Evolutionary conservation across 1,284 basidiomycete genomes (phyloP).

Genomic region (Takashimella koratensis): DNA sequence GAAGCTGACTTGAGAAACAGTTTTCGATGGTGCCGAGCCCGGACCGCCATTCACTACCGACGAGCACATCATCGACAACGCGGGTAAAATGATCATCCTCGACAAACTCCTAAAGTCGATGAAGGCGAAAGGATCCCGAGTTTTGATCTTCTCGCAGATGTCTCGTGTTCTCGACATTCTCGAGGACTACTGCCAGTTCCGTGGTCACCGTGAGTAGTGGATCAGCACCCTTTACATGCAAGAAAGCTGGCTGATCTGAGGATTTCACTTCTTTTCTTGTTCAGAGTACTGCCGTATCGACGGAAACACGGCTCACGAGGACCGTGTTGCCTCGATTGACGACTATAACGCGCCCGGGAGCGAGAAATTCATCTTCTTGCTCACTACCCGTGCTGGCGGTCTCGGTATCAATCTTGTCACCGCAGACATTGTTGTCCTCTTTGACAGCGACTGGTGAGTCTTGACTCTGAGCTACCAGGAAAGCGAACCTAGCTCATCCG

Average conservation of each 20-base stretch:
- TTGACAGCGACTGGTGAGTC: conserved; percentile 90
- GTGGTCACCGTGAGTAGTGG: conserved; percentile 68
- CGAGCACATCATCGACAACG: conserved; percentile 91
- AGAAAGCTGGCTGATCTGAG: too few species aligned
- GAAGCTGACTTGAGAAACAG: conserved; percentile 6
- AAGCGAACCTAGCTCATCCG: background rate
- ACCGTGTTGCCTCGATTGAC: conserved; percentile 92
- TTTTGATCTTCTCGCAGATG: conserved; percentile 99
- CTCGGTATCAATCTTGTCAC: conserved; percentile 95
- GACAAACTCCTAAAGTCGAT: conserved; percentile 86
- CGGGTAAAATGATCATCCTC: conserved; percentile 95
- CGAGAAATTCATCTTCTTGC: conserved; percentile 94
- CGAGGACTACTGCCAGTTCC: conserved; percentile 96
- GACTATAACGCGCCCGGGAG: conserved; percentile 94
- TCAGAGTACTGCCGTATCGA: conserved; percentile 96
- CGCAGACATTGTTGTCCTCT: conserved; percentile 94
- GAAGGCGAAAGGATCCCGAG: conserved; percentile 89
- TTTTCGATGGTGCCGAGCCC: conserved; percentile 90
- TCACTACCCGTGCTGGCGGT: conserved; percentile 98
- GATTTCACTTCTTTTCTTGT: too few species aligned
- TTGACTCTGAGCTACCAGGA: too few species aligned
- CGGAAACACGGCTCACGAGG: conserved; percentile 91
- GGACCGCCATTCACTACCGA: conserved; percentile 98
- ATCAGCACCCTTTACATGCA: background rate
- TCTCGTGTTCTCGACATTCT: conserved; percentile 91